phyloP scores from a whole-genome alignment of 2,329 filamentous ascomycete species.

The Chaetomium globosum region DNA sequence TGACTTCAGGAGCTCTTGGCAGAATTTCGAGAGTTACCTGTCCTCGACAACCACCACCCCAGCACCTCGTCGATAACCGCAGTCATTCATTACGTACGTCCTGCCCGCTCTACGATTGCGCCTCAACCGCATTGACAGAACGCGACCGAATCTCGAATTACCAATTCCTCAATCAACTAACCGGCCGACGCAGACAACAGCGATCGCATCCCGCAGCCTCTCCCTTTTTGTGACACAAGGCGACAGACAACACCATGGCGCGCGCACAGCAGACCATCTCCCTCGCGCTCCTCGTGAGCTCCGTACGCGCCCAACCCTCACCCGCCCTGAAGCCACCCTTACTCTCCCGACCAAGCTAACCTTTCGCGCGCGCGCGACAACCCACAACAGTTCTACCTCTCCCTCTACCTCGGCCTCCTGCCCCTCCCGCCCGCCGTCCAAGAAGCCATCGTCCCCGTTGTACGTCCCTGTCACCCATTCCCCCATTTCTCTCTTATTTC shows the following conservation, averaged over 20 bases:
- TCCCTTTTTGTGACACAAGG: background rate
- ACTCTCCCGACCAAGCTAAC: background rate
- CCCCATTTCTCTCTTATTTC: too few relatives aligned
- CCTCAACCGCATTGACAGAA: background rate
- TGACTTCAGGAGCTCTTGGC: background rate
- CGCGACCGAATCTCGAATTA: background rate
- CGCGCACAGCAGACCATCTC: constrained; percentile 92
- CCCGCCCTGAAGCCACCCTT: background rate
- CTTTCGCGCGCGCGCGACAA: background rate
- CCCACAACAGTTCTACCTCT: constrained; percentile 76
- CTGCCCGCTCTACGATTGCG: background rate
- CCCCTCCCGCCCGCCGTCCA: constrained; percentile 78
- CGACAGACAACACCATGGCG: constrained; percentile 68
- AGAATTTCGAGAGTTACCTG: constrained; percentile 18
- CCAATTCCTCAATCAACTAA: constrained; percentile 1
- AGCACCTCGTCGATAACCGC: background rate
- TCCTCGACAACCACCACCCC: constrained; percentile 15
- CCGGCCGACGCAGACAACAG: background rate
- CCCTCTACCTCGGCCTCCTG: constrained; percentile 79
- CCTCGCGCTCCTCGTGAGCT: constrained; percentile 81
- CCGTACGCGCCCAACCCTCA: constrained; percentile 58
- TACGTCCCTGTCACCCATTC: too few relatives aligned
- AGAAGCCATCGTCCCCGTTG: constrained; percentile 83
- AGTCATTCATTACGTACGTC: background rate
- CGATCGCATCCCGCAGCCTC: background rate